phyloP scores from a whole-genome alignment of 1,284 basidiomycete genomes.

The Sporisorium graminicola region DNA sequence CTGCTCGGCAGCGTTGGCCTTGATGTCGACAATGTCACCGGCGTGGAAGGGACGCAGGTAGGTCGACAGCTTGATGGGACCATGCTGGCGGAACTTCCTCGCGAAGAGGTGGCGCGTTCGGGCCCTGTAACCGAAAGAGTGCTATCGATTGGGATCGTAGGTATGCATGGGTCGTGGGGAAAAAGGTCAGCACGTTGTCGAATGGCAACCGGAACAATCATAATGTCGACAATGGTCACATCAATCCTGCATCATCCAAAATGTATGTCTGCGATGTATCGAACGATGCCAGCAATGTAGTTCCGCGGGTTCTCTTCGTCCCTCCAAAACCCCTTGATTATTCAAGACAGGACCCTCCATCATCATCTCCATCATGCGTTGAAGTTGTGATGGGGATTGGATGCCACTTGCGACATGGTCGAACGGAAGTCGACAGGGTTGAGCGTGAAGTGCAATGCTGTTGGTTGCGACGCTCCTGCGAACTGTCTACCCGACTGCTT shows the following conservation, averaged over 20 bases:
- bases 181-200: constrained; percentile 17
- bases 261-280: background rate
- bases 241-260: constrained; percentile 17
- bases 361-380: too few relatives aligned
- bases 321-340: too few relatives aligned
- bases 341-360: too few relatives aligned
- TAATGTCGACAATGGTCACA: constrained; percentile 4
- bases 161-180: background rate
- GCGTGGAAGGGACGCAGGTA: constrained; percentile 93
- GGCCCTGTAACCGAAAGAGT: constrained; percentile 99
- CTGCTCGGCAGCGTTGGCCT: constrained; percentile 98
- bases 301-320: too few relatives aligned
- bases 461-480: background rate
- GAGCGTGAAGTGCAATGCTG: background rate
- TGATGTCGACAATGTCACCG: constrained; percentile 99
- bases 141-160: constrained; percentile 73
- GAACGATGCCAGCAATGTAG: background rate
- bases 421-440: background rate
- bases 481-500: background rate
- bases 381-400: too few relatives aligned
- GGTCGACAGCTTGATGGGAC: constrained; percentile 89
- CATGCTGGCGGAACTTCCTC: constrained; percentile 79
- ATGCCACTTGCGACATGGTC: too few relatives aligned
- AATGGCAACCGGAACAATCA: background rate
- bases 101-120: constrained; percentile 98